phyloP scores from a whole-genome alignment of 1,139 yeast genomes.

The Blastobotrys ciferrii region DNA sequence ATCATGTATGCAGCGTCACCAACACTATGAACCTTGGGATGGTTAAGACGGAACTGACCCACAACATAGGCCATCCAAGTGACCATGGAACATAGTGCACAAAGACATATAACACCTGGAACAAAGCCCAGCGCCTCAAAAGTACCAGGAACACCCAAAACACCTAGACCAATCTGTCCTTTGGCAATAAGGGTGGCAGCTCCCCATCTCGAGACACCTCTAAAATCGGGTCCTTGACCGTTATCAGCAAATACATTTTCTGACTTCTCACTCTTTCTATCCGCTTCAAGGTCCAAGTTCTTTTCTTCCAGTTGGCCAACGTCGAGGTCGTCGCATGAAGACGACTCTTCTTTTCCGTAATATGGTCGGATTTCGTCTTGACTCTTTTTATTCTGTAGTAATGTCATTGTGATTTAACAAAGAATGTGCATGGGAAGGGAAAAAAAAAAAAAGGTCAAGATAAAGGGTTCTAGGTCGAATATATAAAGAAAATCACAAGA shows the following conservation, averaged over 20 bases:
- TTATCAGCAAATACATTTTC: slow-evolving; percentile 13
- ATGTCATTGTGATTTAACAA: neutral
- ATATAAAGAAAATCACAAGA: too few relatives aligned
- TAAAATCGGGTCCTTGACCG: slow-evolving; percentile 15
- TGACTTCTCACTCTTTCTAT: neutral
- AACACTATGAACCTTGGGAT: slow-evolving; percentile 14
- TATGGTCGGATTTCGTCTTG: neutral
- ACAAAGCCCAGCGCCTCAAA: slow-evolving; percentile 16
- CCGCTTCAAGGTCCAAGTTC: slow-evolving; percentile 1
- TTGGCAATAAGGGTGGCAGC: slow-evolving; percentile 17
- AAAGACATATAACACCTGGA: slow-evolving; percentile 14
- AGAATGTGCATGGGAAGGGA: too few relatives aligned
- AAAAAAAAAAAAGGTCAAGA: too few relatives aligned
- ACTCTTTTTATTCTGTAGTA: neutral
- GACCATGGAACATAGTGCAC: slow-evolving; percentile 10
- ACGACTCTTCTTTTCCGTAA: neutral
- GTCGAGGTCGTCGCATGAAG: neutral
- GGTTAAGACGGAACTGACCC: slow-evolving; percentile 14
- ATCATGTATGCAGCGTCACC: slow-evolving; percentile 14
- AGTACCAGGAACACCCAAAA: slow-evolving; percentile 15
- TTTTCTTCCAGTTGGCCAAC: neutral
- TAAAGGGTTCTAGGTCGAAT: too few relatives aligned
- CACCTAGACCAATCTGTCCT: slow-evolving; percentile 17
- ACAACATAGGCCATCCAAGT: slow-evolving; percentile 17
- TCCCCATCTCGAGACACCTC: slow-evolving; percentile 15